Evolutionary conservation across 2,329 filamentous ascomycete genomes (phyloP), one percentile per base, ranked within the genome.

Genomic region (Paraconiothyrium brasiliense): DNA sequence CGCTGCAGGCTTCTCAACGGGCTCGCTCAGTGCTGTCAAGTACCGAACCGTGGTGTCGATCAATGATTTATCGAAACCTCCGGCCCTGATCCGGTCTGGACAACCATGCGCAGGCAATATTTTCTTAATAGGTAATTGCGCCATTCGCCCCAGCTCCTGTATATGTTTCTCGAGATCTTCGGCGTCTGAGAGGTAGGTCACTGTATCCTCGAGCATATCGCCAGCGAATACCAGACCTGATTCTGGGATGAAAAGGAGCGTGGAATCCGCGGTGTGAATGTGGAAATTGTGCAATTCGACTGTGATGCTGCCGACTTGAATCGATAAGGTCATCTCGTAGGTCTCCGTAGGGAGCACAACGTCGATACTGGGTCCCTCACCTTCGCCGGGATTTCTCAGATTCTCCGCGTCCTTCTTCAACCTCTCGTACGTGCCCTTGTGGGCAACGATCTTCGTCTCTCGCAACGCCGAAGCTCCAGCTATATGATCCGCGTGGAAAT

Each of bases 401-500:
- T 20, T 35, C 9, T 47, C 54, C 14, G 34, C 54, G 24, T 48
- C 50, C 2, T 49, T n/a, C 14, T 10, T 13, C 4, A 62, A 24
- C 3, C 34, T 65, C n/a, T 30, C 39, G 20, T 59, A 46, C 3
- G 58, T 61, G 16, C 27, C 20, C 22, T 16, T 51, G 14, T 60
- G 59, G 10, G 56, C 59, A 20, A 65, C 20, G 11, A 60, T 52
- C 4, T 37, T 56, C 20, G 51, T 54, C 4, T 60, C 50, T 13
- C 24, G 34, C 4, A 65, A 52, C 3, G 60, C 51, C 11, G 58
- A 37, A 4, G 63, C 63, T 27, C 63, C 60, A 13, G 63, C 63
- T 32, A 65, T 59, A 24, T 65, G 63, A 41, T 65, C 63, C 51
- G 54, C 61, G 47, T 65, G 63, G 46, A 48, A 59, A 44, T 65